phyloP scores from a whole-genome alignment of 1,284 basidiomycete species.

The Ustilago vetiveriae region DNA sequence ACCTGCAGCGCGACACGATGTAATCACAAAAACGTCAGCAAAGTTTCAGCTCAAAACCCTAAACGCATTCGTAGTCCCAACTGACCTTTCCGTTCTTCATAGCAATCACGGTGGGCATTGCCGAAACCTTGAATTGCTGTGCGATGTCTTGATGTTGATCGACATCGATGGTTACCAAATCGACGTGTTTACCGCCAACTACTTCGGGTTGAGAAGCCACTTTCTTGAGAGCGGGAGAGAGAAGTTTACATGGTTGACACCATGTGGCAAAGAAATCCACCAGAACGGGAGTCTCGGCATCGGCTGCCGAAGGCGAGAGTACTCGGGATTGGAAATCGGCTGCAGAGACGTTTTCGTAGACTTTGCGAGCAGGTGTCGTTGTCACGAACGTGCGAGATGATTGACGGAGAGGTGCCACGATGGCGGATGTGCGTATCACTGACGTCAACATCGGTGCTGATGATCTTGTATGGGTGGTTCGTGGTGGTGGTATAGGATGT shows the following conservation, averaged over 20 bases:
- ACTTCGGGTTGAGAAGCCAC: conserved; percentile 32
- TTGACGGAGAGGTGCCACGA: neutral
- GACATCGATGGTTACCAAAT: conserved; percentile 54
- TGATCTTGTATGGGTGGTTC: too few relatives aligned
- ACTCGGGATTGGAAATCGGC: conserved; percentile 22
- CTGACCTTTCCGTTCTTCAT: conserved; percentile 52
- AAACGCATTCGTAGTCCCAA: too few relatives aligned
- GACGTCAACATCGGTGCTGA: neutral
- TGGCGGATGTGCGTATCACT: neutral
- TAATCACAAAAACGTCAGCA: neutral
- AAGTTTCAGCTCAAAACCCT: too few relatives aligned
- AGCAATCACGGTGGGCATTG: conserved; percentile 57
- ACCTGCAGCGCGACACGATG: conserved; percentile 21
- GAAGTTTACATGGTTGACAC: conserved; percentile 60
- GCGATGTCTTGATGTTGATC: conserved; percentile 50
- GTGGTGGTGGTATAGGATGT: neutral
- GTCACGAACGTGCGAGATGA: conserved; percentile 4
- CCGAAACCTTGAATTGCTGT: conserved; percentile 42
- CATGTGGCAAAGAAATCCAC: conserved; percentile 60
- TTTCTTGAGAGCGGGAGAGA: conserved; percentile 49
- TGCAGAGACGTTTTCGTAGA: conserved; percentile 28
- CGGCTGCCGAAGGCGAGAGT: conserved; percentile 8
- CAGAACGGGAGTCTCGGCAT: conserved; percentile 34
- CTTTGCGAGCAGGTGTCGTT: conserved; percentile 1
- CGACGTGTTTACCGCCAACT: conserved; percentile 36